Base-by-base conservation (phyloP, 192 early-diverging fungal species). In the Entomortierella beljakovae region DNA sequence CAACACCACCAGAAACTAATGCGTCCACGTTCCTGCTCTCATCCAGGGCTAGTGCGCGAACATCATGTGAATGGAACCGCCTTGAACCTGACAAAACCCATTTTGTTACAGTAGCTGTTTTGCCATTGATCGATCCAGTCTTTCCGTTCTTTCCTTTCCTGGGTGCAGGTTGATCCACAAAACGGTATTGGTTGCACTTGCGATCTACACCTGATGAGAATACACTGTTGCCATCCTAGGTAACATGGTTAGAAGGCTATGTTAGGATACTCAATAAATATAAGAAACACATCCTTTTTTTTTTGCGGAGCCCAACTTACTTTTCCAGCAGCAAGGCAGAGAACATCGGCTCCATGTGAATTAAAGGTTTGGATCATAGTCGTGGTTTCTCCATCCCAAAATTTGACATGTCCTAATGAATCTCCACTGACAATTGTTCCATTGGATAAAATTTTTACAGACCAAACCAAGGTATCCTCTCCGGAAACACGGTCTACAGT, bases 11-110 rank as follows among this genome's bases (percentile, higher is more conserved):
- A 43, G 94, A 91, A 40, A 97, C 89, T 42, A 99, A 71, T 11
- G 91, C 77, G 33, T 94, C 90, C 33, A 88, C 81, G 16, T 84
- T 81, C 40, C 88, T 82, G 56, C 82, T 84, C 53, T 95, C 93
- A 71, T 93, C 85, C 34, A 96, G 83, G 2, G 92, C 91, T 25
- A 99, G 63, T 23, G 96, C 92, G 29, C 95, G 90, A 35, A 99
- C 94, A 75, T 99, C 97, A 75, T 99, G 95, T 18, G 92, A 92
- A 80, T 99, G 97, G 82, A 93, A 97, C 59, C 95, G 89, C 54
- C 95, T 89, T 64, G 92, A 89, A 16, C 93, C 94, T n/a, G 93
- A 83, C 42, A 93, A 70, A 25, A 97, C 85, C 96, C 96, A 99
- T 29, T 89, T 83, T 60, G 61, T 55, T 5, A 54, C 49, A 25